A percentile compares a stretch with the other conserved stretches of the same genome.
phyloP scores from a whole-genome alignment of 2,329 filamentous ascomycete species.

The Hypomyces rosellus region DNA sequence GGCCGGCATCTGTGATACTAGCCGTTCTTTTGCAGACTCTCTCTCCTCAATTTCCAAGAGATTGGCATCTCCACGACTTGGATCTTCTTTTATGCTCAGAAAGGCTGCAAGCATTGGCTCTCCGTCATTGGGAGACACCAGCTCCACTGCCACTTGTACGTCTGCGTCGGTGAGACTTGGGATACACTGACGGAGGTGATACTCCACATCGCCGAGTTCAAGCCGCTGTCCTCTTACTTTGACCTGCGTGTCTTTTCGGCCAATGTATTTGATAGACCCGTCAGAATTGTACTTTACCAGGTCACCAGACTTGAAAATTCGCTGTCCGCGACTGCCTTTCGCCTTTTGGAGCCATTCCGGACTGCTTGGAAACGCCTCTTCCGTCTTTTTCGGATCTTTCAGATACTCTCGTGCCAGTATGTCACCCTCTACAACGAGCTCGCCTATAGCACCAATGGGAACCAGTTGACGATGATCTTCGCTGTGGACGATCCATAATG shows the following conservation, averaged over 20 bases:
- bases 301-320: constrained; percentile 20
- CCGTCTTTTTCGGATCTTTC: not conserved
- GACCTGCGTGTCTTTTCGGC: constrained; percentile 29
- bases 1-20: too few species aligned
- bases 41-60: too few species aligned
- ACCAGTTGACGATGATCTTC: not conserved
- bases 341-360: not conserved
- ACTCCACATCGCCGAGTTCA: constrained; percentile 31
- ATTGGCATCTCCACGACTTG: too few species aligned
- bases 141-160: too few species aligned
- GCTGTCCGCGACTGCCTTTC: not conserved
- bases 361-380: not conserved
- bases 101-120: too few species aligned
- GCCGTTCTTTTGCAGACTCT: too few species aligned
- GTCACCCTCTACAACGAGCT: constrained; percentile 1
- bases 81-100: too few species aligned
- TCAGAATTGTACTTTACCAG: constrained; percentile 26
- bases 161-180: too few species aligned
- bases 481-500: constrained; percentile 8
- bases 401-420: constrained; percentile 2
- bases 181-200: not conserved
- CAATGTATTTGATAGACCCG: constrained; percentile 16
- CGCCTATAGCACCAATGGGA: constrained; percentile 1
- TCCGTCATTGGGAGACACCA: too few species aligned
- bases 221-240: constrained; percentile 50